phyloP scores from a whole-genome alignment of 306 rosid genomes.

The Datisca glomerata region DNA sequence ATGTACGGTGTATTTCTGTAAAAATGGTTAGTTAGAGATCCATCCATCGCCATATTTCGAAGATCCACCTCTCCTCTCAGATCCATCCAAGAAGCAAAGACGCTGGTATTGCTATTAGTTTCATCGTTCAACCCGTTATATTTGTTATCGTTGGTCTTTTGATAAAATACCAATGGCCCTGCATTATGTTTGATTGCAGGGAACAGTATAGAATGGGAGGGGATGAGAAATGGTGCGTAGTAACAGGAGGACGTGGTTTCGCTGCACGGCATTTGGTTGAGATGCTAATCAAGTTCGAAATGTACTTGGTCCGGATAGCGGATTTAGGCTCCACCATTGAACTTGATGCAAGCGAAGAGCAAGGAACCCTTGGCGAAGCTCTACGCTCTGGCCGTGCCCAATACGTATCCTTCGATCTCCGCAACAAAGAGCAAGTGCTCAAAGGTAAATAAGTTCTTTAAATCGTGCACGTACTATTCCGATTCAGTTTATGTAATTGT shows the following conservation, averaged over 20 bases:
- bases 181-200: too few species aligned
- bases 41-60: too few species aligned
- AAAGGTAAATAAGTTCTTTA: slow-evolving; percentile 24
- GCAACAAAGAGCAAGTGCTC: slow-evolving; percentile 54
- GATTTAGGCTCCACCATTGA: slow-evolving; percentile 54
- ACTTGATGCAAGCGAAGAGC: slow-evolving; percentile 53
- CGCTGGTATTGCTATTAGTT: too few species aligned
- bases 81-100: too few species aligned
- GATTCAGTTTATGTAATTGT: too few species aligned
- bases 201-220: slow-evolving; percentile 22
- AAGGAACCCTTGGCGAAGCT: slow-evolving; percentile 59
- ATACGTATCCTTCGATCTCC: slow-evolving; percentile 62
- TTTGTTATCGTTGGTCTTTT: too few species aligned
- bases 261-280: slow-evolving; percentile 89
- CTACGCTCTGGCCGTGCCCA: slow-evolving; percentile 63
- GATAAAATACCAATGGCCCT: too few species aligned
- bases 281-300: slow-evolving; percentile 39
- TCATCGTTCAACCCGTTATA: too few species aligned
- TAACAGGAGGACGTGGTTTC: slow-evolving; percentile 93
- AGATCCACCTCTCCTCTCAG: too few species aligned
- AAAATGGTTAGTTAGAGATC: too few species aligned
- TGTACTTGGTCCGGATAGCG: slow-evolving; percentile 58
- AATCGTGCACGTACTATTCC: too few species aligned
- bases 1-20: too few species aligned
- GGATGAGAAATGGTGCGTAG: slow-evolving; percentile 67